A percentile compares a stretch with the other conserved stretches of the same genome.
Conservation (phyloP, 78 protist genomes). For the Dictyostelium discoideum region DNA sequence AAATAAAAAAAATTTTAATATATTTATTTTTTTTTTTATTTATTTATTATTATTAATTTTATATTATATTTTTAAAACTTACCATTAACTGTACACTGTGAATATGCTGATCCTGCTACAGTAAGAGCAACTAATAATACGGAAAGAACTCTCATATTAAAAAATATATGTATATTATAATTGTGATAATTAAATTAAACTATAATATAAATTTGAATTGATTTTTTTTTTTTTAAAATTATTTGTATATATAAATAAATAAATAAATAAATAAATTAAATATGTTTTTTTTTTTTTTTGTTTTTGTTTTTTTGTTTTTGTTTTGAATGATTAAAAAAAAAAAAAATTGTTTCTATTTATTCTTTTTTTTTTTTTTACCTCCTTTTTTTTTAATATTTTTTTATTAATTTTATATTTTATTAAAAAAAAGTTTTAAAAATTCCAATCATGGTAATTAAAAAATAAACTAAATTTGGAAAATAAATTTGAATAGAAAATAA, state of each 20-base stretch:
- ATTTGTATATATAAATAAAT: background rate
- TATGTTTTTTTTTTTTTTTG: background rate
- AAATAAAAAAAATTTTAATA: background rate
- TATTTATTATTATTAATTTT: background rate
- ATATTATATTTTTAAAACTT: background rate
- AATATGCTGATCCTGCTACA: background rate
- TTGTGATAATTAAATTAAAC: background rate
- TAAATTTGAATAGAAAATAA: background rate
- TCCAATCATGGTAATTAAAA: background rate
- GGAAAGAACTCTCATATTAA: background rate
- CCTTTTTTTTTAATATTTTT: background rate
- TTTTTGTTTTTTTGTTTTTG: background rate
- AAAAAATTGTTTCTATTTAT: background rate
- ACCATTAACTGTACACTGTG: background rate
- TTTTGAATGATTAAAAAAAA: background rate
- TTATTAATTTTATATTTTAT: background rate
- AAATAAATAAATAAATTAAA: slow-evolving; percentile 5
- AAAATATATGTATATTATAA: background rate
- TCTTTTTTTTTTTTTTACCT: background rate
- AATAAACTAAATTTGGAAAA: background rate
- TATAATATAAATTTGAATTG: background rate
- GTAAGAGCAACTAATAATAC: background rate
- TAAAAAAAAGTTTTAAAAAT: background rate
- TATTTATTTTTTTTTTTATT: background rate
- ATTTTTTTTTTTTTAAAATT: background rate